Evolutionary conservation across 345 rosid species (phyloP).

Genomic region (Citrus medica): DNA sequence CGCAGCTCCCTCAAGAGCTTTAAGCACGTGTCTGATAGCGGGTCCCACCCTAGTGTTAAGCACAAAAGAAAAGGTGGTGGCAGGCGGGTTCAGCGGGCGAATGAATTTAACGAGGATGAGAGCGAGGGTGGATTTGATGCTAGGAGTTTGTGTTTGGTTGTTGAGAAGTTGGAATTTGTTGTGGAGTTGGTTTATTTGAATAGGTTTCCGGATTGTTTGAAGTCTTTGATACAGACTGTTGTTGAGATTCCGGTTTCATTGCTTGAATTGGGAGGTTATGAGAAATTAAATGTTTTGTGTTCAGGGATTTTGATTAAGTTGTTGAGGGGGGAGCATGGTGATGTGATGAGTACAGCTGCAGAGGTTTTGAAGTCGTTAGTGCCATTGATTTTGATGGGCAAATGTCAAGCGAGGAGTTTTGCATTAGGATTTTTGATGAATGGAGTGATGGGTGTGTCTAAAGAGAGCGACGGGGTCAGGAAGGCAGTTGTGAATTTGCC

Average conservation of each 20-base stretch:
- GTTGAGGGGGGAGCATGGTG: conserved; percentile 67
- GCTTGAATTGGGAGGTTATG: conserved; percentile 33
- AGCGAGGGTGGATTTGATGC: conserved; percentile 30
- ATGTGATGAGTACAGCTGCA: conserved; percentile 50
- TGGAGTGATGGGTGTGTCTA: conserved; percentile 32
- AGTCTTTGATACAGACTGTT: conserved; percentile 65
- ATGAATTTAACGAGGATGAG: conserved; percentile 22
- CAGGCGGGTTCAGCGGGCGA: conserved; percentile 20
- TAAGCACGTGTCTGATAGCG: conserved; percentile 7
- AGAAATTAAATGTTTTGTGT: conserved; percentile 46
- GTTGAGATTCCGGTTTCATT: conserved; percentile 56
- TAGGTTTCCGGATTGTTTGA: conserved; percentile 77
- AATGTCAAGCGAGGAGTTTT: conserved; percentile 65
- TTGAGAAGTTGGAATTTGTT: conserved; percentile 51
- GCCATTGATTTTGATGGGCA: conserved; percentile 55
- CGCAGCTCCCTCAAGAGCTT: conserved; percentile 55
- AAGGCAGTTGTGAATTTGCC: conserved; percentile 65
- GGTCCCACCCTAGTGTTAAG: neutral
- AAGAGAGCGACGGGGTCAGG: conserved; percentile 40
- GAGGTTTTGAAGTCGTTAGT: conserved; percentile 67
- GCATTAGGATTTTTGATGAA: conserved; percentile 56
- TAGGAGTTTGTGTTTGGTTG: conserved; percentile 35
- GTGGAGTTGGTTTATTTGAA: conserved; percentile 67
- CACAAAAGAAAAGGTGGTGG: conserved; percentile 7
- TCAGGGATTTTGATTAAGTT: conserved; percentile 46